Conservation (phyloP, 1,284 basidiomycete genomes). For the Ustilago loliicola region DNA sequence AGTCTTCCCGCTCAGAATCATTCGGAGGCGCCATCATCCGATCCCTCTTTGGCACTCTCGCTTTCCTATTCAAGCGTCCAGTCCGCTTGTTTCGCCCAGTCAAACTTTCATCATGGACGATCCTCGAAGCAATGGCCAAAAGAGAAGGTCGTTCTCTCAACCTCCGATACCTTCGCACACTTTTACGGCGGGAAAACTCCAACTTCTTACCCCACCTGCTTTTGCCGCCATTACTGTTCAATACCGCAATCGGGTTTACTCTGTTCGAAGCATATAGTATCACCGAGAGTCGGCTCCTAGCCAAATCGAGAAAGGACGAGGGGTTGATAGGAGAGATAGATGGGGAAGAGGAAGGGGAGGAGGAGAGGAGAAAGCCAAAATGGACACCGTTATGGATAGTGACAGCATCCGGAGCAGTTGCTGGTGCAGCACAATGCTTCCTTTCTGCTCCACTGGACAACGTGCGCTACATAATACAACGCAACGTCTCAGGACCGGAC, state of each 20-base stretch:
- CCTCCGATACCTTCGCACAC: constrained; percentile 66
- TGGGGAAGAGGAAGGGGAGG: background rate
- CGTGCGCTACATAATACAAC: constrained; percentile 70
- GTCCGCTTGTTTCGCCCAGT: constrained; percentile 71
- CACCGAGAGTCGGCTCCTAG: constrained; percentile 55
- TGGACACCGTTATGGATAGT: constrained; percentile 65
- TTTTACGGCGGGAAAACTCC: constrained; percentile 65
- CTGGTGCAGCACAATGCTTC: constrained; percentile 71
- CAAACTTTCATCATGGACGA: constrained; percentile 69
- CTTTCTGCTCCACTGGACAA: constrained; percentile 72
- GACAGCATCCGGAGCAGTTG: constrained; percentile 65
- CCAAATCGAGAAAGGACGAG: background rate
- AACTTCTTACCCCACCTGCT: constrained; percentile 59
- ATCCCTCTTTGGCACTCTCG: constrained; percentile 68
- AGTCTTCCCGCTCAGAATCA: constrained; percentile 53
- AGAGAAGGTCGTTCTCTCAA: constrained; percentile 67
- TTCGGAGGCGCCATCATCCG: constrained; percentile 63
- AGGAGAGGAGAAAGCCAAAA: constrained; percentile 16
- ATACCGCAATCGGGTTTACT: constrained; percentile 70
- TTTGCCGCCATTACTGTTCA: constrained; percentile 69
- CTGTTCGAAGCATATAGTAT: constrained; percentile 70
- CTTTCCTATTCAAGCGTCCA: constrained; percentile 71
- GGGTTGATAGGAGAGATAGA: background rate
- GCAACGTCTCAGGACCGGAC: constrained; percentile 30
- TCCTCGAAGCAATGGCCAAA: constrained; percentile 71